A percentile compares a stretch with the other conserved stretches of the same genome.
These are phyloP conservation scores for Magnaporthiopsis rhizophila DNA, from an alignment of 2,329 filamentous ascomycete genomes.

Conservation along the genomic window DNA sequence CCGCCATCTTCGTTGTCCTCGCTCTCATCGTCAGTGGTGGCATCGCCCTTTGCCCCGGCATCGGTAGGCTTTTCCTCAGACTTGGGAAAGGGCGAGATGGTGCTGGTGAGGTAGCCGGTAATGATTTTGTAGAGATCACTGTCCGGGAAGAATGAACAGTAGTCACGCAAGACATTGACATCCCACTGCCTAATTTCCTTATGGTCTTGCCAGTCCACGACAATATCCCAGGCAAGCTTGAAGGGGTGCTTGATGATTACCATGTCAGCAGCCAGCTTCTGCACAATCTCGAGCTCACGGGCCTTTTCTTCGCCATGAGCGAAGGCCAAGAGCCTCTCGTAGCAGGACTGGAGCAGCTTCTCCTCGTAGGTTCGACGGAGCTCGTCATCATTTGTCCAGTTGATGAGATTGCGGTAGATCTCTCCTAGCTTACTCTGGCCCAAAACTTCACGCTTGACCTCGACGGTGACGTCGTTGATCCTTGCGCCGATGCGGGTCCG, in stretches of 20 bases:
- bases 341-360: slow-evolving; percentile 73
- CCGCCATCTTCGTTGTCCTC: slow-evolving; percentile 51
- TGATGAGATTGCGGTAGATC: slow-evolving; percentile 74
- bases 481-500: slow-evolving; percentile 80
- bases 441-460: slow-evolving; percentile 83
- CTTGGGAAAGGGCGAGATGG: slow-evolving; percentile 71
- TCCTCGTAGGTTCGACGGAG: slow-evolving; percentile 79
- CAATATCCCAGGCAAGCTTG: slow-evolving; percentile 82
- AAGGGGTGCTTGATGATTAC: slow-evolving; percentile 92
- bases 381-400: slow-evolving; percentile 86
- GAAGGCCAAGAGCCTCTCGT: slow-evolving; percentile 67
- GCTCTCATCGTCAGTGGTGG: slow-evolving; percentile 38
- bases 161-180: slow-evolving; percentile 67
- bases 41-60: slow-evolving; percentile 16
- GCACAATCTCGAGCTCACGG: slow-evolving; percentile 62
- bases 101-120: slow-evolving; percentile 72
- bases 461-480: slow-evolving; percentile 71
- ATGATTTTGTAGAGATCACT: slow-evolving; percentile 76
- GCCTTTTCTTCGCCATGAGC: slow-evolving; percentile 55
- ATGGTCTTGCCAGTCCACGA: slow-evolving; percentile 80
- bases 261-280: slow-evolving; percentile 80
- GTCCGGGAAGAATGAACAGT: slow-evolving; percentile 75
- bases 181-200: slow-evolving; percentile 72
- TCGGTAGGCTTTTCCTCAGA: slow-evolving; percentile 16
- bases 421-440: slow-evolving; percentile 67